Conservation (phyloP, 148 eudicot species). For the Vaccinium macrocarpon region DNA sequence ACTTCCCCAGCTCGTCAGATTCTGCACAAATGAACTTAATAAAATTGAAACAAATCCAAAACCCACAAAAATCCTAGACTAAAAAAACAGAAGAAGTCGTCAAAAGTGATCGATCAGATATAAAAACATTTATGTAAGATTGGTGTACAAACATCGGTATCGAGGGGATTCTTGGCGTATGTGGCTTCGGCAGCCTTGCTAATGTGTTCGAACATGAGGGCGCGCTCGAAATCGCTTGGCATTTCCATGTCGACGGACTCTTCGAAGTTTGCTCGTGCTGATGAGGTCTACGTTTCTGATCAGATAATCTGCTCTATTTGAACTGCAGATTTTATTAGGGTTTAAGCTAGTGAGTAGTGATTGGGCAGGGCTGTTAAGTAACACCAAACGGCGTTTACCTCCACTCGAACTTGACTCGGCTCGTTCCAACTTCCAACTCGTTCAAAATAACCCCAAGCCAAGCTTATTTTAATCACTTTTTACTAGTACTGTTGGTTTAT, state of each 20-base stretch:
- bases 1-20: constrained; percentile 63
- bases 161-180: constrained; percentile 59
- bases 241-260: constrained; percentile 43
- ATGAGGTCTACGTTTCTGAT: neutral
- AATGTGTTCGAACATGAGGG: constrained; percentile 73
- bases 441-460: too few species aligned
- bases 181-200: constrained; percentile 63
- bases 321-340: constrained; percentile 1
- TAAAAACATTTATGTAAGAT: neutral
- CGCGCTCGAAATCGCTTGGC: constrained; percentile 61
- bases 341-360: neutral
- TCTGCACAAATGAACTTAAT: constrained; percentile 28
- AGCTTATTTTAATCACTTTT: too few species aligned
- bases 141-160: constrained; percentile 51
- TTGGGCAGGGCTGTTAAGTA: too few species aligned
- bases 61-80: neutral
- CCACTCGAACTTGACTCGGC: too few species aligned
- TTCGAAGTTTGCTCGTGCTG: neutral
- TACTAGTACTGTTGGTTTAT: too few species aligned
- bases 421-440: too few species aligned
- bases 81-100: neutral
- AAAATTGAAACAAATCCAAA: neutral
- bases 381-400: too few species aligned
- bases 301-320: neutral
- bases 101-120: neutral